These are phyloP conservation scores for Podila epigama DNA, from an alignment of 192 early-diverging fungal genomes.

Conservation along the genomic window DNA sequence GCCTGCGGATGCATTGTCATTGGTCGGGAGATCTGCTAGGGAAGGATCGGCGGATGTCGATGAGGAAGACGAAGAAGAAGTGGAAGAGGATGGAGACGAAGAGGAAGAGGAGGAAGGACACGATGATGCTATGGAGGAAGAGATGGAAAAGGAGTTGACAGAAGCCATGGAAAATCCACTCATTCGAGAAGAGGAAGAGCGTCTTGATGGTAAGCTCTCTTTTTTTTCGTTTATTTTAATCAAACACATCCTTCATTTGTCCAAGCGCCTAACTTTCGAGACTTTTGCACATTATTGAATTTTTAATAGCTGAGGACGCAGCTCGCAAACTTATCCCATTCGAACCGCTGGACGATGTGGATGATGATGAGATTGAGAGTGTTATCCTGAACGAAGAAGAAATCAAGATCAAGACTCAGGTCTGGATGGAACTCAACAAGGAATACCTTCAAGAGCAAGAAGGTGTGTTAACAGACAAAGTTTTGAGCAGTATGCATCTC, in stretches of 20 bases:
- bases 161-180: slow-evolving; percentile 36
- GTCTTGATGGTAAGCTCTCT: slow-evolving; percentile 39
- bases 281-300: not conserved
- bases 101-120: slow-evolving; percentile 31
- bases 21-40: not conserved
- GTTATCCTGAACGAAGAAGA: slow-evolving; percentile 80
- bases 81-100: slow-evolving; percentile 45
- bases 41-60: slow-evolving; percentile 33
- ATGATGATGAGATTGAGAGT: slow-evolving; percentile 78
- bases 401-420: slow-evolving; percentile 74
- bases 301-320: slow-evolving; percentile 17
- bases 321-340: slow-evolving; percentile 33
- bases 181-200: slow-evolving; percentile 34
- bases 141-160: slow-evolving; percentile 46
- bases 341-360: slow-evolving; percentile 62
- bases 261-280: not conserved
- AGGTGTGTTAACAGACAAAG: slow-evolving; percentile 8
- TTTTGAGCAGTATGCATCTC: not conserved
- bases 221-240: not conserved
- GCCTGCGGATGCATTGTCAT: not conserved
- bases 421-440: slow-evolving; percentile 91
- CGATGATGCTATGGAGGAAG: slow-evolving; percentile 50
- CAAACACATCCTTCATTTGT: not conserved
- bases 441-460: slow-evolving; percentile 77
- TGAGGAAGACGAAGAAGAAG: slow-evolving; percentile 13